Conservation (phyloP, 768 basidiomycete species). For the Lactifluus piperatus region DNA sequence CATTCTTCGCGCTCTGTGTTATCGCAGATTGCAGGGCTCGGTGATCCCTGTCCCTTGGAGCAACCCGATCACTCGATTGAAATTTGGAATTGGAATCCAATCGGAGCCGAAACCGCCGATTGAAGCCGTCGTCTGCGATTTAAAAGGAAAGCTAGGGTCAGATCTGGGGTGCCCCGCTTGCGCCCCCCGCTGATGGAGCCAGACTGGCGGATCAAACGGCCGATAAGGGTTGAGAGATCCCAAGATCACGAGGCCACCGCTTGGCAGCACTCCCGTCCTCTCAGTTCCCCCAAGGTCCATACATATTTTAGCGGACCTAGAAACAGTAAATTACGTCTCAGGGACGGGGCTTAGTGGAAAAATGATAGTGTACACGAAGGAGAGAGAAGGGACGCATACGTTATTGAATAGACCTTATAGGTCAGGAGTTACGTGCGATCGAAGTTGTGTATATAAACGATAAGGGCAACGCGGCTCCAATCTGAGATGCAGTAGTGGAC, state of each 20-base stretch:
- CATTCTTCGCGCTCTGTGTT: neutral
- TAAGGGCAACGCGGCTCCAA: conserved; percentile 12
- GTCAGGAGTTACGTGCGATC: conserved; percentile 11
- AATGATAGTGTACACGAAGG: neutral
- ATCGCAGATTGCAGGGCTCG: neutral
- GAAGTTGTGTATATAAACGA: conserved; percentile 1
- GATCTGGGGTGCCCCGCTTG: conserved; percentile 11
- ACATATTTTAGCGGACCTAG: neutral
- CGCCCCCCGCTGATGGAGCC: conserved; percentile 3
- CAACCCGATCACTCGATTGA: neutral
- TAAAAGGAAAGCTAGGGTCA: neutral
- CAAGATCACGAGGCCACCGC: conserved; percentile 11
- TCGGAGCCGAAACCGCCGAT: conserved; percentile 3
- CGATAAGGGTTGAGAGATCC: conserved; percentile 17
- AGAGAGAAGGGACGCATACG: neutral
- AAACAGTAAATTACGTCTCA: conserved; percentile 11
- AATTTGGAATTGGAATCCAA: neutral
- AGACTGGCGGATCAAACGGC: neutral
- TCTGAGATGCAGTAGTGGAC: conserved; percentile 15
- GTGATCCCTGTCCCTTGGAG: neutral
- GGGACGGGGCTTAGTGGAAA: neutral
- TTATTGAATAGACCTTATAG: neutral
- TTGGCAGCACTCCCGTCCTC: conserved; percentile 1
- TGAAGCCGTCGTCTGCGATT: neutral
- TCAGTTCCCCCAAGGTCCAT: neutral